Conservation (phyloP, 2,329 filamentous ascomycete genomes). For the Colletotrichum trifolii region DNA sequence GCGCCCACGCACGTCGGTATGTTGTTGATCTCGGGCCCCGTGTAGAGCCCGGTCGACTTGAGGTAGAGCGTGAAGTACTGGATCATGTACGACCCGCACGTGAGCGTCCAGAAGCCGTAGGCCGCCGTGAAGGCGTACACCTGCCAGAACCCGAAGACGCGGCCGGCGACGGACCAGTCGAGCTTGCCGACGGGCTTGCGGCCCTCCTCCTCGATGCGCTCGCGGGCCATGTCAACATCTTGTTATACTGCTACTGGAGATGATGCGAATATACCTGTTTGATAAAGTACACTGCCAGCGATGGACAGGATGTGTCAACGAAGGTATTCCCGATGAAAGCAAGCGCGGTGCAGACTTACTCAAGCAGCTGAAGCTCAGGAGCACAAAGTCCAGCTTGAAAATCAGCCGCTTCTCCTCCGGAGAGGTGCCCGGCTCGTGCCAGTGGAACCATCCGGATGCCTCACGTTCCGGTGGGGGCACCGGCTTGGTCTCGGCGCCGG, state of each 20-base stretch:
- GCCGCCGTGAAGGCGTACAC: constrained; percentile 54
- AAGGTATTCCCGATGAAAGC: no score
- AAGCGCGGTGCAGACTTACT: constrained; percentile 21
- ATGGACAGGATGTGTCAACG: no score
- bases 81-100: constrained; percentile 51
- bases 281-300: constrained; percentile 51
- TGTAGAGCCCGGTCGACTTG: constrained; percentile 47
- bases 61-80: constrained; percentile 56
- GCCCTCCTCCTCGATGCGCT: constrained; percentile 73
- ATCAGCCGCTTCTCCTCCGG: constrained; percentile 57
- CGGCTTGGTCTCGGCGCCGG: constrained; percentile 25
- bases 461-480: constrained; percentile 32
- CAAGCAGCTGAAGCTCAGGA: constrained; percentile 53
- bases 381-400: constrained; percentile 61
- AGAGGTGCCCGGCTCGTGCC: constrained; percentile 54
- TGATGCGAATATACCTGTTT: constrained; percentile 44
- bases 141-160: constrained; percentile 55
- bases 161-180: constrained; percentile 49
- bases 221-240: constrained; percentile 51
- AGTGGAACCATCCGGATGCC: constrained; percentile 48
- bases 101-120: constrained; percentile 53
- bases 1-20: constrained; percentile 57
- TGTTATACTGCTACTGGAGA: neutral
- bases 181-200: constrained; percentile 50
- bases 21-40: constrained; percentile 55